Evolutionary conservation across 2,329 filamentous ascomycete genomes (phyloP).

Genomic region (Alternaria viburni): DNA sequence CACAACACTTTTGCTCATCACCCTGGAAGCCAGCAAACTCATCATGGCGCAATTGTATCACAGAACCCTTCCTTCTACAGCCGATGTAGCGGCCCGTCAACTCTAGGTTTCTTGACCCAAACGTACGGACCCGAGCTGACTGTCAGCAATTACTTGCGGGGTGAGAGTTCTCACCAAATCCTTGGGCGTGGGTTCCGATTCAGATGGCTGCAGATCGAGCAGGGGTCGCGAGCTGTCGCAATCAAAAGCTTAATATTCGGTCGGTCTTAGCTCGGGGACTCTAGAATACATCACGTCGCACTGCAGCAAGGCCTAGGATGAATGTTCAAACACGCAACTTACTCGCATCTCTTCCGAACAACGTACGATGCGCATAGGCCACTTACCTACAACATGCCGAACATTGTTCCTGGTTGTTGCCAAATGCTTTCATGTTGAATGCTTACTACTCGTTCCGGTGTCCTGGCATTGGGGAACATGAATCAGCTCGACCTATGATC

Average conservation of each 20-base stretch:
- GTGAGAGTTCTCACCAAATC: background rate
- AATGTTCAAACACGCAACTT: background rate
- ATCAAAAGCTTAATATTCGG: background rate
- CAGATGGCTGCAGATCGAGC: background rate
- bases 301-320: background rate
- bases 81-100: background rate
- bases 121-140: background rate
- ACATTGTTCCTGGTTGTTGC: background rate
- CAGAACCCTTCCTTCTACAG: background rate
- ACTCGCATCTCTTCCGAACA: background rate
- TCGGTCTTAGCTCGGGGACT: background rate
- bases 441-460: background rate
- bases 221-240: background rate
- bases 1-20: background rate
- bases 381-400: accelerated
- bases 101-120: background rate
- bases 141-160: background rate
- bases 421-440: background rate
- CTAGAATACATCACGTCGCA: background rate
- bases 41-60: background rate
- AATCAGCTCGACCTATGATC: background rate
- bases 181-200: background rate
- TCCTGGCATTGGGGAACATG: background rate
- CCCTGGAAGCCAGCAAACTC: background rate
- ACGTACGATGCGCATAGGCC: background rate